A percentile compares a stretch with the other conserved stretches of the same genome.
phyloP scores from a whole-genome alignment of 108 stramenopile genomes.

The Cyclotella choctawhatcheeana region DNA sequence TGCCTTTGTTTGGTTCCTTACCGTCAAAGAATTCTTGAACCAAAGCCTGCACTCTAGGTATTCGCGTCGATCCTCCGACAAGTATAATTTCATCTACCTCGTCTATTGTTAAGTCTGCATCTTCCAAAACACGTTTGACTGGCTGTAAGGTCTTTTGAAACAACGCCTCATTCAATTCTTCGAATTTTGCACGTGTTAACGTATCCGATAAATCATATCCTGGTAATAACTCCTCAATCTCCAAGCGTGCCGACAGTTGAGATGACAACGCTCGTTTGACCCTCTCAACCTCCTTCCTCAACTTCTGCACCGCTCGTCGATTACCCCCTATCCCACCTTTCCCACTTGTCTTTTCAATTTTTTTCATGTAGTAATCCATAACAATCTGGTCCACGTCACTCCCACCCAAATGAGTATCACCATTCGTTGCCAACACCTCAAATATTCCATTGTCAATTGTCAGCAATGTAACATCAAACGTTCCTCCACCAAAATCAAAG shows the following conservation, averaged over 20 bases:
- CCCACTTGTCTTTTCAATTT: conserved; percentile 61
- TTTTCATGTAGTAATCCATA: conserved; percentile 86
- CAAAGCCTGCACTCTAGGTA: conserved; percentile 93
- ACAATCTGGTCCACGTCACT: conserved; percentile 92
- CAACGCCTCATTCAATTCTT: conserved; percentile 95
- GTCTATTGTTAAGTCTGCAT: conserved; percentile 84
- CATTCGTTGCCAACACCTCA: conserved; percentile 89
- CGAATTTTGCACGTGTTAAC: conserved; percentile 96
- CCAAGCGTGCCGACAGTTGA: conserved; percentile 79
- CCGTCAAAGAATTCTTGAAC: conserved; percentile 95
- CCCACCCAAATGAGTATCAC: conserved; percentile 93
- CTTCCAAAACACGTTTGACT: conserved; percentile 91
- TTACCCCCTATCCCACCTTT: conserved; percentile 67
- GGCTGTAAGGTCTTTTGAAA: conserved; percentile 97
- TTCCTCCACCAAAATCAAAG: conserved; percentile 98
- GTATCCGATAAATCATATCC: conserved; percentile 89
- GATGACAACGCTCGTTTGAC: conserved; percentile 90
- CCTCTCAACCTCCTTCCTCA: conserved; percentile 89
- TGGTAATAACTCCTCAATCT: conserved; percentile 85
- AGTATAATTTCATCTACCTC: conserved; percentile 97
- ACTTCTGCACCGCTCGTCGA: conserved; percentile 81
- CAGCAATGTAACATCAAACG: conserved; percentile 97
- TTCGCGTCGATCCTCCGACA: conserved; percentile 98
- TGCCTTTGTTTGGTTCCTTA: conserved; percentile 90
- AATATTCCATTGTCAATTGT: conserved; percentile 95